Conservation (phyloP, 2,329 filamentous ascomycete genomes). For the Pseudogymnoascus sp. region DNA sequence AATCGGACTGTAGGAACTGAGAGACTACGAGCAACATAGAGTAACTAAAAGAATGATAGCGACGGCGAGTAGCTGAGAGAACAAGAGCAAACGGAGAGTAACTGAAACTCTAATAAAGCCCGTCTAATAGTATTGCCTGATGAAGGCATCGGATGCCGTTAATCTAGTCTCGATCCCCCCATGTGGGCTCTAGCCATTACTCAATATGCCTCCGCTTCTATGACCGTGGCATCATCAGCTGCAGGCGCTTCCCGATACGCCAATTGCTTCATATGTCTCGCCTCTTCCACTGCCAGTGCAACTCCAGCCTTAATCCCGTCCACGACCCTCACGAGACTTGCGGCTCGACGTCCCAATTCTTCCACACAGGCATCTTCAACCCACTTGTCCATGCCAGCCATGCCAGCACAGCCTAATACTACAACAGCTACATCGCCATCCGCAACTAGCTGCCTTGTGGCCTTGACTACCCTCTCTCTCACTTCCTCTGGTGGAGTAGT, state of each 20-base stretch:
- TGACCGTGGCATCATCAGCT: not conserved
- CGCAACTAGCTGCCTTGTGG: constrained; percentile 58
- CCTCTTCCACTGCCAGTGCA: constrained; percentile 14
- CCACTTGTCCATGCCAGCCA: constrained; percentile 75
- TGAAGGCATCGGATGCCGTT: not conserved
- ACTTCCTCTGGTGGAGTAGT: constrained; percentile 58
- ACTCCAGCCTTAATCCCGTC: constrained; percentile 73
- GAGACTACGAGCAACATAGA: too few species aligned
- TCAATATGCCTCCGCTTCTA: not conserved
- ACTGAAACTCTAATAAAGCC: not conserved
- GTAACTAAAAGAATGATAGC: too few species aligned
- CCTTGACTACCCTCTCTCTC: constrained; percentile 56
- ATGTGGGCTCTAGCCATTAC: not conserved
- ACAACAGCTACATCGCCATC: constrained; percentile 56
- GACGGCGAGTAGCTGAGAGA: too few species aligned
- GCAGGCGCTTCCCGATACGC: not conserved
- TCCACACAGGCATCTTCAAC: constrained; percentile 64
- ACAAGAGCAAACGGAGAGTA: too few species aligned
- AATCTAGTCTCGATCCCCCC: not conserved
- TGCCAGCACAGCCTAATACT: constrained; percentile 83
- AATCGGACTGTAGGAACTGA: too few species aligned
- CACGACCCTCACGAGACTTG: constrained; percentile 57
- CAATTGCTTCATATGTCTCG: not conserved
- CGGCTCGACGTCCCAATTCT: constrained; percentile 53
- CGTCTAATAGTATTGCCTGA: not conserved